Conservation (phyloP, 2,329 filamentous ascomycete genomes). For the Phoma sp. region DNA sequence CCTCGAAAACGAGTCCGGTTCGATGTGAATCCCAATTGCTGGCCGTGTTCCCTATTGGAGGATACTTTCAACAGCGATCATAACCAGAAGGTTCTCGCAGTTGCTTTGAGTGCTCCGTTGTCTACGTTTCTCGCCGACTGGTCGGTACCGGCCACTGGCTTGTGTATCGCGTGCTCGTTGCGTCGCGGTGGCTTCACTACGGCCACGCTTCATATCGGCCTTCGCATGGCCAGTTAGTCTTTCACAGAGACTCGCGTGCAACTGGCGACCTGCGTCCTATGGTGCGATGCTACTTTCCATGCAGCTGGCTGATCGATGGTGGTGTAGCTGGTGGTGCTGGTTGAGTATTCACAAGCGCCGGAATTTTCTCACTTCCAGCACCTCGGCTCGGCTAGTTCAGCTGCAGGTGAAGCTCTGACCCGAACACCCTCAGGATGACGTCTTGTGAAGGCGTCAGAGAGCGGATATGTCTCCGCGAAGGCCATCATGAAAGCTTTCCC, state of each 20-base stretch:
- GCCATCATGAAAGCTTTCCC: conserved; percentile 31
- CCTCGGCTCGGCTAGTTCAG: conserved; percentile 29
- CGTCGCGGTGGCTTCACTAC: not conserved
- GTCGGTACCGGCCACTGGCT: not conserved
- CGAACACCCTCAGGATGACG: conserved; percentile 35
- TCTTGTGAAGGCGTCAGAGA: conserved; percentile 22
- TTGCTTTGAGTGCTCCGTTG: conserved; percentile 40
- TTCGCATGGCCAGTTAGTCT: not conserved
- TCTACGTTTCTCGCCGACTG: not conserved
- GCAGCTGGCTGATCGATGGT: not conserved
- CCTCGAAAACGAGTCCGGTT: conserved; percentile 26
- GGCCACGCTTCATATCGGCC: not conserved
- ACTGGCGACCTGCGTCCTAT: not conserved
- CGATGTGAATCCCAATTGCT: conserved; percentile 22
- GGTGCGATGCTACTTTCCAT: not conserved
- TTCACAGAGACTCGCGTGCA: not conserved
- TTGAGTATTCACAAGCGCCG: conserved; percentile 25
- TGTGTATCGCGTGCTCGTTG: not conserved
- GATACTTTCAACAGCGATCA: conserved; percentile 43
- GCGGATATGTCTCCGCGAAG: conserved; percentile 32
- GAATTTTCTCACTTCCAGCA: conserved; percentile 7
- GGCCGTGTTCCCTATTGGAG: conserved; percentile 28
- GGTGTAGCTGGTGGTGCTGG: conserved; percentile 4
- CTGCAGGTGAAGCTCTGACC: too few relatives aligned
- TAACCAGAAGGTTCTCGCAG: conserved; percentile 36